Evolutionary conservation across 108 stramenopile species (phyloP), one percentile per base, ranked within the genome.

Genomic region (Pseudonitzschia delicatissima): DNA sequence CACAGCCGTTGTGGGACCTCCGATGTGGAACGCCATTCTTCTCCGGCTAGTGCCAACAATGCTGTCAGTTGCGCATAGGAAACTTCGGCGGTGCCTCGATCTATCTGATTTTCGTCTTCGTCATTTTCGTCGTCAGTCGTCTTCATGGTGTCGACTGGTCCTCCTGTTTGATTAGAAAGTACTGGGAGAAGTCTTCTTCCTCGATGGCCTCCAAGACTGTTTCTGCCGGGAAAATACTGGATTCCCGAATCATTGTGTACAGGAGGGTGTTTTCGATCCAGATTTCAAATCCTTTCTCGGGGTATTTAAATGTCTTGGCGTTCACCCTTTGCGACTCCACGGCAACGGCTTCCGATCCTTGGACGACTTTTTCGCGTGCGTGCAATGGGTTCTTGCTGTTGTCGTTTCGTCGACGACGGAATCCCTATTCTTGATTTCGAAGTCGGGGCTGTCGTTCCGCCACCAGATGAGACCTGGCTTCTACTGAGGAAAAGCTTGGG

Each of bases 51-150:
- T 35, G 82, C 79, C 45, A 83, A 48, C 3, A 83, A 53, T n/a
- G 82, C 82, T 11, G 73, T 81, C 26, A 83, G 63, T 76, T 83
- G 82, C 2, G 79, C 79, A 59, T 83, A 83, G 25, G 82, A 83
- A 48, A 78, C 73, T 26, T 66, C 48, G 6, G 53, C 17, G 27
- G 63, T 74, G 27, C 64, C 62, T 7, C 5, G 27, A 13, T 28
- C 13, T 28, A 25, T 53, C 13, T 53, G 5, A 8, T 11, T 25
- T 4, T 11, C 52, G 4, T 11, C 13, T 32, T 4, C 8, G 28
- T 33, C 29, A 13, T 5, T 28, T 4, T 32, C 29, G 32, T 33
- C 29, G 7, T 0, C 40, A 42, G 40, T 12, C 17, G 26, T 23
- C 26, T 25, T 3, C 13, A 42, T 42, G 5, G 61, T 40, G 5